Evolutionary conservation across 2,329 filamentous ascomycete genomes (phyloP).

Genomic region (Exophiala xenobiotica): DNA sequence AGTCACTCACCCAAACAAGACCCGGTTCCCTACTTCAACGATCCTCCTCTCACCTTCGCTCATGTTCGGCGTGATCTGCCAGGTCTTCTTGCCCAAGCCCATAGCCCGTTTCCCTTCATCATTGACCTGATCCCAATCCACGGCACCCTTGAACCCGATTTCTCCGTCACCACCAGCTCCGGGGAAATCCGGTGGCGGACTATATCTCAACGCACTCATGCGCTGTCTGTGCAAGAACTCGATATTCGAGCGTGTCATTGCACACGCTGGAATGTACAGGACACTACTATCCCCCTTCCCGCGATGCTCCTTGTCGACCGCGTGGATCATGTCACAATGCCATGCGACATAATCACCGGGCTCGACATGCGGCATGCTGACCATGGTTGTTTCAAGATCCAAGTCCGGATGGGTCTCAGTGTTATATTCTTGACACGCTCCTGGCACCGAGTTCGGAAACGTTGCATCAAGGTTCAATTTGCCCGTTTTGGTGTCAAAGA

Average conservation of each 20-base stretch:
- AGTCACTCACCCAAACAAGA: constrained; percentile 51
- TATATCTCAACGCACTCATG: constrained; percentile 67
- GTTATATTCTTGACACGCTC: constrained; percentile 68
- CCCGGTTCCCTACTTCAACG: constrained; percentile 54
- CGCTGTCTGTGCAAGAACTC: constrained; percentile 69
- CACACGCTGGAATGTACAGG: constrained; percentile 84
- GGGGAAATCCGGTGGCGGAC: constrained; percentile 68
- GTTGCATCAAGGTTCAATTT: constrained; percentile 46
- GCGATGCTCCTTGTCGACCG: constrained; percentile 75
- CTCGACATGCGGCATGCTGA: constrained; percentile 65
- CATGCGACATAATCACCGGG: constrained; percentile 72
- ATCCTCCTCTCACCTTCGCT: constrained; percentile 52
- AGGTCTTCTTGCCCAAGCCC: constrained; percentile 52
- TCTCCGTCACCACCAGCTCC: constrained; percentile 51
- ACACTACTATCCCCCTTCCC: constrained; percentile 76
- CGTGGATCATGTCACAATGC: constrained; percentile 64
- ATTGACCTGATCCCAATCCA: constrained; percentile 40
- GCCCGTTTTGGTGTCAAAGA: constrained; percentile 63
- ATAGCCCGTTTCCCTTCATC: constrained; percentile 55
- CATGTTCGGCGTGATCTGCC: constrained; percentile 49
- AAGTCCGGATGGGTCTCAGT: constrained; percentile 67
- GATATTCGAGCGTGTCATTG: constrained; percentile 72
- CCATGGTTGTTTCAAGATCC: constrained; percentile 66
- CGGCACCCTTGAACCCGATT: constrained; percentile 38
- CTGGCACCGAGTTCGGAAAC: constrained; percentile 69